Base-by-base conservation (phyloP, 176 grass and related monocot species). In the Puccinellia tenuiflora region DNA sequence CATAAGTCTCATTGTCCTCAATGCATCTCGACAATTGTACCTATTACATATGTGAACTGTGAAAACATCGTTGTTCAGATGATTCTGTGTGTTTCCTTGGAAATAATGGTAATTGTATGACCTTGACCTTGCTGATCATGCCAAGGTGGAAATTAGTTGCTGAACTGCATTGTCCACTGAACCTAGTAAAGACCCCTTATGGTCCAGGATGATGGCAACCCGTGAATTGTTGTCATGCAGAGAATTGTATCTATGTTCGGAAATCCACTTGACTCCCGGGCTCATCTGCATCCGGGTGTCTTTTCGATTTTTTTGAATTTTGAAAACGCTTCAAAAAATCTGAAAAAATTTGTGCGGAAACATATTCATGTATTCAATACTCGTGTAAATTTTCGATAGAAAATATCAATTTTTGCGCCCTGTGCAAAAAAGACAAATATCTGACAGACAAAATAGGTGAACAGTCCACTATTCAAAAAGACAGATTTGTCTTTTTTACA, bases 71-170 rank as follows among this genome's bases (percentile, higher is more conserved):
- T 6, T 46, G 12, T 48, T n/a, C 21, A 11, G 42, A 43, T 33
- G 33, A 38, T 20, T 55, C 46, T 45, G 28, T 85, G 37, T 43
- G n/a, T 63, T 57, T 9, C 47, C 65, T n/a, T 47, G 24, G 28
- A 74, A 79, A 83, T 74, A 83, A 86, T 53, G 11, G 46, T 83
- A 11, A 46, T n/a, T 65, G 15, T 86, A 39, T 72, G 22, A 72
- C 42, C 6, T 46, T 73, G 25, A 26, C 2, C 11, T 40, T 31
- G 21, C 3, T 18, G 29, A 26, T 65, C 57, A 29, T 81, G 61
- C 20, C 53, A 61, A 51, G 28, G 18, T 24, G 34, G 6, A 64
- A 26, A 30, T 22, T 55, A 61, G 54, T 75, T 26, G 30, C 21
- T 55, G 51, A 51, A 28, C 28, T 70, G 31, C n/a, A 40, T 75